Conservation (phyloP, 2,329 filamentous ascomycete species). For the Neopestalotiopsis sp. region DNA sequence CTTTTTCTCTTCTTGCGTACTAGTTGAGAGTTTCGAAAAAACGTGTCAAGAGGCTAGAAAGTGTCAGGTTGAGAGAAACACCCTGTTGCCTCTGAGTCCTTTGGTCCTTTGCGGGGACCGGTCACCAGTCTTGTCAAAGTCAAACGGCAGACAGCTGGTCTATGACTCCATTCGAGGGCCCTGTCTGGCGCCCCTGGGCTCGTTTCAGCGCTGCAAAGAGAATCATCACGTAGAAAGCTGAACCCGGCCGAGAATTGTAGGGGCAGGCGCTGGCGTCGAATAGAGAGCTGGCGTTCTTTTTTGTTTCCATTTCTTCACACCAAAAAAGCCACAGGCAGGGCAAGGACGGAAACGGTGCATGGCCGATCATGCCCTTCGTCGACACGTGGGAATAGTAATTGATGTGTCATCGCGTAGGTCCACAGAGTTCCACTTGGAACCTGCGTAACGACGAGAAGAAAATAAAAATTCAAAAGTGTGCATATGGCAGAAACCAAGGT, state of each 20-base stretch:
- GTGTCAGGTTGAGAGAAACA: slow-evolving; percentile 8
- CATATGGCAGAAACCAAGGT: background rate
- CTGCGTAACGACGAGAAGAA: background rate
- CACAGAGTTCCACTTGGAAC: slow-evolving; percentile 9
- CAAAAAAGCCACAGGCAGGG: background rate
- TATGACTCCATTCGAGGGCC: background rate
- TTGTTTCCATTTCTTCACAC: slow-evolving; percentile 3
- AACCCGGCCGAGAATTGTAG: background rate
- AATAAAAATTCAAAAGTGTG: background rate
- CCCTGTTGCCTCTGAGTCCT: background rate
- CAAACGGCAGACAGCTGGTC: background rate
- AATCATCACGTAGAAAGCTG: background rate
- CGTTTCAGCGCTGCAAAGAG: slow-evolving; percentile 1
- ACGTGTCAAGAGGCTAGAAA: slow-evolving; percentile 6
- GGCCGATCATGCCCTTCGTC: slow-evolving; percentile 1
- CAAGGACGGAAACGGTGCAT: background rate
- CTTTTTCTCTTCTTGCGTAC: background rate
- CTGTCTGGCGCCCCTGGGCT: background rate
- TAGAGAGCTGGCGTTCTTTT: background rate
- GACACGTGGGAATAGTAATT: slow-evolving; percentile 12
- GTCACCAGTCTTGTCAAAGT: background rate
- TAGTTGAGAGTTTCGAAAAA: background rate
- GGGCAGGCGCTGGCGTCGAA: background rate
- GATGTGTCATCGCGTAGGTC: slow-evolving; percentile 13
- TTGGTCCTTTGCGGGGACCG: background rate